Conservation (phyloP, 2,329 filamentous ascomycete species). For the Aureobasidium lini region DNA sequence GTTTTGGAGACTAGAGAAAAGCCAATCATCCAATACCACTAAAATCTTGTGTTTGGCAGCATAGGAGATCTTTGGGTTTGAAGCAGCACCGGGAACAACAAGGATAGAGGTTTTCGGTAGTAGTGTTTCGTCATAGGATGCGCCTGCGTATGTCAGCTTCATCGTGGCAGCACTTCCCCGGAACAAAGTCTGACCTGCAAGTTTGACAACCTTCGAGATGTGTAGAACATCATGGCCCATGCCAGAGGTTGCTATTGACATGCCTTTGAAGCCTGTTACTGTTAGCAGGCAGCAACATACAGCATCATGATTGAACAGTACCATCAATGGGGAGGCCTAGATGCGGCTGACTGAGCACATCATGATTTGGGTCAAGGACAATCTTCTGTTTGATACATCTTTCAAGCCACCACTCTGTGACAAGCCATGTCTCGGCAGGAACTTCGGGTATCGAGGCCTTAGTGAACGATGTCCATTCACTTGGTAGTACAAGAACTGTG, state of each 20-base stretch:
- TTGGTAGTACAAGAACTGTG: conserved; percentile 29
- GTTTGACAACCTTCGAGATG: conserved; percentile 64
- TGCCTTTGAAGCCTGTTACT: conserved; percentile 51
- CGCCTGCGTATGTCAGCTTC: conserved; percentile 43
- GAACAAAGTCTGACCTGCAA: conserved; percentile 50
- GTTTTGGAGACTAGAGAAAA: conserved; percentile 40
- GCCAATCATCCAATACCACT: conserved; percentile 73
- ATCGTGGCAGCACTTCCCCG: neutral
- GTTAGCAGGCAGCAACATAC: neutral
- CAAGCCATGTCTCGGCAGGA: conserved; percentile 34
- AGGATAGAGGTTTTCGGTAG: conserved; percentile 66
- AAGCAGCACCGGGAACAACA: conserved; percentile 48
- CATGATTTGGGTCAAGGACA: conserved; percentile 59
- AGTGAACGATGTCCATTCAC: conserved; percentile 25
- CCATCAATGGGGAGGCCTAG: conserved; percentile 15
- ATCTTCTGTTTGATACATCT: conserved; percentile 71
- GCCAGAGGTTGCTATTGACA: conserved; percentile 72
- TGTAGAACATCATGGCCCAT: conserved; percentile 86
- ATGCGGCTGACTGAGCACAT: conserved; percentile 73
- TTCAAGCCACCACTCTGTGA: conserved; percentile 94
- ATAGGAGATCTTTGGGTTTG: conserved; percentile 65
- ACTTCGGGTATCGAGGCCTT: conserved; percentile 19
- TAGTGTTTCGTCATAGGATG: conserved; percentile 70
- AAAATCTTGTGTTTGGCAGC: conserved; percentile 70
- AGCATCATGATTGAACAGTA: neutral